These are phyloP conservation scores for Xylariales sp. DNA, from an alignment of 2,329 filamentous ascomycete genomes.

Conservation along the genomic window DNA sequence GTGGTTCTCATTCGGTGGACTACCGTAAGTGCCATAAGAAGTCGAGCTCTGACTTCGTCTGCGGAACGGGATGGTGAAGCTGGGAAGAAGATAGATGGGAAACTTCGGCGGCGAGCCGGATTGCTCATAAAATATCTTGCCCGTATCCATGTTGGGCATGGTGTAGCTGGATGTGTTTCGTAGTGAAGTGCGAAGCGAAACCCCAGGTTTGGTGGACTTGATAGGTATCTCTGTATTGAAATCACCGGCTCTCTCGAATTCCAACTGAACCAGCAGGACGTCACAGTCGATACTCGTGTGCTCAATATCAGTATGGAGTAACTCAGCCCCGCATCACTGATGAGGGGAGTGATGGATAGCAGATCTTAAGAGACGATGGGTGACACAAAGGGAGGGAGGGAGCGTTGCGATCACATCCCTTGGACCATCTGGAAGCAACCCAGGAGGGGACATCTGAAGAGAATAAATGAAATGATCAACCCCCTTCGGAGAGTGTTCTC, in stretches of 20 bases:
- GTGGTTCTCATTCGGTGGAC: constrained; percentile 18
- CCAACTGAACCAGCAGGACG: background rate
- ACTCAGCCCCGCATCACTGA: constrained; percentile 5
- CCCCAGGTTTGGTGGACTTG: no score
- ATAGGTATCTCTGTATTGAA: no score
- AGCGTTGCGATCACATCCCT: background rate
- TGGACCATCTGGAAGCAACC: background rate
- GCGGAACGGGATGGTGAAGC: constrained; percentile 43
- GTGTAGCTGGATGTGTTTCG: background rate
- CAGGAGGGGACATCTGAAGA: background rate
- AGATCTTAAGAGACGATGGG: background rate
- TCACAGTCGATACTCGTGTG: background rate
- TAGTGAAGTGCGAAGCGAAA: no score
- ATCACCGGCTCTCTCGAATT: no score
- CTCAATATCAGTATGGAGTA: background rate
- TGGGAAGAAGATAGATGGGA: constrained; percentile 48
- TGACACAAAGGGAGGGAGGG: background rate
- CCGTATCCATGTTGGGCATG: background rate
- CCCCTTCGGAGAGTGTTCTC: constrained; percentile 5
- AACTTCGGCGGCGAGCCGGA: constrained; percentile 34
- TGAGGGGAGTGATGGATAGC: background rate
- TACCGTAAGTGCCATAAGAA: constrained; percentile 24
- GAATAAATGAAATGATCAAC: background rate
- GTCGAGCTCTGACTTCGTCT: constrained; percentile 30
- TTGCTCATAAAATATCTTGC: background rate